Conservation (phyloP, 257 asterid species). For the Penstemon newberryi region DNA sequence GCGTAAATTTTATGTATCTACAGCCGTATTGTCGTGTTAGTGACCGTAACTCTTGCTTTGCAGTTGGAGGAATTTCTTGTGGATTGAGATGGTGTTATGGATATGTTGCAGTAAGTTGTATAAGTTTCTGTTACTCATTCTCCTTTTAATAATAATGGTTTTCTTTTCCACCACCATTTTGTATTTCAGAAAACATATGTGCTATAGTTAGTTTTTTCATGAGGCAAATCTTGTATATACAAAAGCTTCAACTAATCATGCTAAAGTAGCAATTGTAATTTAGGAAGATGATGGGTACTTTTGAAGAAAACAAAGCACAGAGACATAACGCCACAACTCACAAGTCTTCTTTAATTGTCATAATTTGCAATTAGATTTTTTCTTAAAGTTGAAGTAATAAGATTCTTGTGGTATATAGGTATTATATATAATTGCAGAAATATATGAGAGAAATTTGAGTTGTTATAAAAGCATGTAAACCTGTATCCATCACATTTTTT, state of each 20-base stretch:
- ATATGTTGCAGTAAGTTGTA: slow-evolving; percentile 68
- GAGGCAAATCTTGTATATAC: background rate
- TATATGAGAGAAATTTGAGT: too few species aligned
- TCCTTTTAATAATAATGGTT: background rate
- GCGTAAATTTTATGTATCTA: too few species aligned
- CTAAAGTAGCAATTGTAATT: background rate
- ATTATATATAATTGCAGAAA: too few species aligned
- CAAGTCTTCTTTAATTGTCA: too few species aligned
- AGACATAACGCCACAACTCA: too few species aligned
- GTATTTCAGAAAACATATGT: background rate
- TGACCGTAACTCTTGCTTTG: slow-evolving; percentile 30
- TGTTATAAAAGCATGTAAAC: too few species aligned
- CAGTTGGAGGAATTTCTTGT: slow-evolving; percentile 73
- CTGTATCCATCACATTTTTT: too few species aligned
- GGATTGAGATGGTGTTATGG: slow-evolving; percentile 65
- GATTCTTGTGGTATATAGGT: too few species aligned
- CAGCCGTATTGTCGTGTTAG: background rate
- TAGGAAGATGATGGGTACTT: background rate
- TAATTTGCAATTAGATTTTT: too few species aligned
- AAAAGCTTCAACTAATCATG: background rate
- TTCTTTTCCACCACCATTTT: background rate
- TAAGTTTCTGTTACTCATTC: background rate
- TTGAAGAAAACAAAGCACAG: too few species aligned
- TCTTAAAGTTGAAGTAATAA: too few species aligned
- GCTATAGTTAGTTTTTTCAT: background rate